Evolutionary conservation across 768 basidiomycete genomes (phyloP).

Genomic region (Lentinula sp.): DNA sequence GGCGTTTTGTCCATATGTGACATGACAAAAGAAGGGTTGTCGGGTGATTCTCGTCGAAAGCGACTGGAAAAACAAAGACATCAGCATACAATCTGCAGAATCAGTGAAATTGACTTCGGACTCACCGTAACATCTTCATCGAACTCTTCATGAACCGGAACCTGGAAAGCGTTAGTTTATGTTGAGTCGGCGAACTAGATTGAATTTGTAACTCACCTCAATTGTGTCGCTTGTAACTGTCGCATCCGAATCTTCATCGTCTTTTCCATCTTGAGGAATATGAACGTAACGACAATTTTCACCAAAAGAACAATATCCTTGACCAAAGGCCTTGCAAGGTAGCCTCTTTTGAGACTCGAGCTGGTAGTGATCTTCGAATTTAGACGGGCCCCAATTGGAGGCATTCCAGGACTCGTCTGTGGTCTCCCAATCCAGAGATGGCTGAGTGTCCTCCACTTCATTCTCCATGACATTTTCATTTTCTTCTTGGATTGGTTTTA

Average conservation of each 20-base stretch:
- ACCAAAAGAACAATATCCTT: conserved; percentile 25
- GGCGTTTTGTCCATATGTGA: conserved; percentile 6
- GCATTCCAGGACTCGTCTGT: background rate
- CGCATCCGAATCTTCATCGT: background rate
- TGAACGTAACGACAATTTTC: conserved; percentile 24
- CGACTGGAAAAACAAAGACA: background rate
- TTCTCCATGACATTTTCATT: background rate
- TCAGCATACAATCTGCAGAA: background rate
- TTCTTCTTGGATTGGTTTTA: background rate
- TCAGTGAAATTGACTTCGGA: background rate
- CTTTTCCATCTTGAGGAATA: conserved; percentile 13
- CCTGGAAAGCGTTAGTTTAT: background rate
- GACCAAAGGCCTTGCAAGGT: conserved; percentile 27
- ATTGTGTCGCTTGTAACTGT: background rate
- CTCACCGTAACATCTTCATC: background rate
- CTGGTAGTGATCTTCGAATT: background rate
- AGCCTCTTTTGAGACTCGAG: conserved; percentile 8
- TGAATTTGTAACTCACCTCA: conserved; percentile 11
- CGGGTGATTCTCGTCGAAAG: background rate
- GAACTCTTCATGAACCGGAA: background rate
- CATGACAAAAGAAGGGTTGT: conserved; percentile 1
- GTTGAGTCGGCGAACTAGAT: conserved; percentile 10
- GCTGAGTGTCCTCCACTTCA: background rate
- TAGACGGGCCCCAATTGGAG: background rate
- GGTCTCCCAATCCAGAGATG: background rate